Evolutionary conservation across 2,329 filamentous ascomycete genomes (phyloP), one percentile per base, ranked within the genome.

Genomic region (Cadophora malorum): DNA sequence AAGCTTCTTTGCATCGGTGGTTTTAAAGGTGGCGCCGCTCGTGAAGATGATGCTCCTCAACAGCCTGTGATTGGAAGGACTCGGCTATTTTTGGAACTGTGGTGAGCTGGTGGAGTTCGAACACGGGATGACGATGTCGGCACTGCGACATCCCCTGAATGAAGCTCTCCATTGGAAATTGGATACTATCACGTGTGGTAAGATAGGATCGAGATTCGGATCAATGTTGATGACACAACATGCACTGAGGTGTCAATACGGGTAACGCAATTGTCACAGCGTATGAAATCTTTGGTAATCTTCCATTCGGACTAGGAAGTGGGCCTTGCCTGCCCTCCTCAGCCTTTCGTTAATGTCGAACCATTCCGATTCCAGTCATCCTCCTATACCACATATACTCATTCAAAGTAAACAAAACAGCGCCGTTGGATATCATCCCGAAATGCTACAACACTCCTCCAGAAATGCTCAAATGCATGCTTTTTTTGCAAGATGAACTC

Each of bases 351-450:
- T 14, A 23, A 16, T 25, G 12, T 25, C 28, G 33, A n/a, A 19
- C 52, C 25, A 25, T 33, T 45, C 21, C 38, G 6, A 28, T 41
- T 12, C 33, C 28, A 28, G 14, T 38, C 35, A 7, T 33, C 28
- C 10, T 12, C 28, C 31, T 21, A 47, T 47, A 38, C 31, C 55
- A 33, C 38, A 63, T 50, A 6, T 25, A 49, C 45, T 35, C 60
- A 52, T 63, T 52, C 56, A 60, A 28, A 28, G 56, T 63, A 49
- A 53, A 10, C 49, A 63, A 53, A 23, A 41, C 59, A 70, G 67
- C 68, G 69, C 70, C 69, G n/a, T 72, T 62, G 70, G 70, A 71
- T 72, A 72, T 72, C 70, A 38, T 56, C 67, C 63, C 58, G 45
- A 70, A 69, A 71, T 69, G 65, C 67, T 63, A 62, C 55, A 67